phyloP scores from a whole-genome alignment of 2,329 filamentous ascomycete genomes.

The Pyrenochaeta sp. region DNA sequence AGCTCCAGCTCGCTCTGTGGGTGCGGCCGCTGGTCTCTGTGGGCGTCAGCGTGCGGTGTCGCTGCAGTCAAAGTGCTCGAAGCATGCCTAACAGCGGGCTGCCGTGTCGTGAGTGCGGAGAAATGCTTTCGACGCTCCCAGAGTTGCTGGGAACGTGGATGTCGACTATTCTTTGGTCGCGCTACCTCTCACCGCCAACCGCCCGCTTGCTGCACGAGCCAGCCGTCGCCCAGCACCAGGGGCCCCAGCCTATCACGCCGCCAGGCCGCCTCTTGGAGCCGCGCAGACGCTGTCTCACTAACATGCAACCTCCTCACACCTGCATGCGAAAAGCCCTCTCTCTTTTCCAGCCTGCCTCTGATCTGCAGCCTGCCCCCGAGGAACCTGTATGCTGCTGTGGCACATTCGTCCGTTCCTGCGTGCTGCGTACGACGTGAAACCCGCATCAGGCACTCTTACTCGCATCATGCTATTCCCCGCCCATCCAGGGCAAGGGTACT shows the following conservation, averaged over 20 bases:
- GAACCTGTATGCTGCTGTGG: constrained; percentile 12
- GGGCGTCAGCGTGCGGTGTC: constrained; percentile 30
- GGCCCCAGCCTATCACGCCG: constrained; percentile 24
- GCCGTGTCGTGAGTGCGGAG: constrained; percentile 8
- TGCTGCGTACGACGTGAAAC: constrained; percentile 13
- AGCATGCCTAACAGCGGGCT: constrained; percentile 30
- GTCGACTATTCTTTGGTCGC: constrained; percentile 29
- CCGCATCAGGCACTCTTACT: constrained; percentile 13
- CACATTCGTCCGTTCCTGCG: constrained; percentile 11
- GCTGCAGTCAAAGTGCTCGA: constrained; percentile 40
- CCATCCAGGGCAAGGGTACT: neutral
- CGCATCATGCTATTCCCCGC: constrained; percentile 11
- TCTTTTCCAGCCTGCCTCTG: constrained; percentile 6
- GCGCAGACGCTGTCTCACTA: constrained; percentile 24
- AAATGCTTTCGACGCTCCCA: constrained; percentile 9
- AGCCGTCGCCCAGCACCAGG: constrained; percentile 2
- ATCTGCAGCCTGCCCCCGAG: constrained; percentile 6
- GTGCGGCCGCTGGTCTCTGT: constrained; percentile 21
- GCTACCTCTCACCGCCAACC: constrained; percentile 38
- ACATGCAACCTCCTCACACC: constrained; percentile 21
- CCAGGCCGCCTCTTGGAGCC: constrained; percentile 16
- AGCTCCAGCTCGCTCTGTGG: constrained; percentile 27
- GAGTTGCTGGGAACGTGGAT: constrained; percentile 13
- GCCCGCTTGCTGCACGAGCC: constrained; percentile 25
- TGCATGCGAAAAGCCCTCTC: constrained; percentile 13